A percentile compares a stretch with the other conserved stretches of the same genome.
Evolutionary conservation across 2,329 filamentous ascomycete genomes (phyloP).

Genomic region (Alternaria longipes): DNA sequence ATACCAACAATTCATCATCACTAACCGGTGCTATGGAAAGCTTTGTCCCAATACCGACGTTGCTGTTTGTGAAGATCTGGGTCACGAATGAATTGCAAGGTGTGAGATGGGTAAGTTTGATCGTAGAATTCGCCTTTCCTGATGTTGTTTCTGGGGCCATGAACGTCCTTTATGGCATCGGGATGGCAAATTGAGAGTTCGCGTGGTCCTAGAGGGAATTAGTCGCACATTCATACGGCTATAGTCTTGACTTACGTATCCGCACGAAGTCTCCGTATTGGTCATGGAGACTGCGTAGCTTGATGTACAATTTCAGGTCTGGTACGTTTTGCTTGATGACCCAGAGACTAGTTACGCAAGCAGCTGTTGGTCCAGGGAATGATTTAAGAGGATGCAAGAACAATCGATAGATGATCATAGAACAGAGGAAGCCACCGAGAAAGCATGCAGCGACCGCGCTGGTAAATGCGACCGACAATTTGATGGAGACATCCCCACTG

Average conservation of each 20-base stretch:
- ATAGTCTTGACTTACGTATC: constrained; percentile 24
- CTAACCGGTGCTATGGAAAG: constrained; percentile 34
- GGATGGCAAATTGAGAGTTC: constrained; percentile 35
- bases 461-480: not conserved
- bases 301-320: constrained; percentile 22
- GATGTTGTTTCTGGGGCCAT: constrained; percentile 28
- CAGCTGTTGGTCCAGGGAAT: not conserved
- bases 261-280: constrained; percentile 32
- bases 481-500: too few relatives aligned
- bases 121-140: constrained; percentile 39
- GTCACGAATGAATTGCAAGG: constrained; percentile 36
- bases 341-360: not conserved
- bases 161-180: constrained; percentile 30
- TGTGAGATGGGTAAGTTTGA: constrained; percentile 23
- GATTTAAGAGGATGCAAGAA: not conserved
- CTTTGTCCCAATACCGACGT: constrained; percentile 41
- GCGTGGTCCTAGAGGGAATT: constrained; percentile 24
- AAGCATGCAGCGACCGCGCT: not conserved
- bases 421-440: constrained; percentile 11
- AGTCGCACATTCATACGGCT: not conserved
- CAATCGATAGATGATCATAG: constrained; percentile 20
- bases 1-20: not conserved
- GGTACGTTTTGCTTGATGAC: not conserved
- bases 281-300: constrained; percentile 21
- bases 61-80: constrained; percentile 28